These are phyloP conservation scores for Antrodiella citrinella DNA, from an alignment of 768 basidiomycete genomes.

Conservation along the genomic window DNA sequence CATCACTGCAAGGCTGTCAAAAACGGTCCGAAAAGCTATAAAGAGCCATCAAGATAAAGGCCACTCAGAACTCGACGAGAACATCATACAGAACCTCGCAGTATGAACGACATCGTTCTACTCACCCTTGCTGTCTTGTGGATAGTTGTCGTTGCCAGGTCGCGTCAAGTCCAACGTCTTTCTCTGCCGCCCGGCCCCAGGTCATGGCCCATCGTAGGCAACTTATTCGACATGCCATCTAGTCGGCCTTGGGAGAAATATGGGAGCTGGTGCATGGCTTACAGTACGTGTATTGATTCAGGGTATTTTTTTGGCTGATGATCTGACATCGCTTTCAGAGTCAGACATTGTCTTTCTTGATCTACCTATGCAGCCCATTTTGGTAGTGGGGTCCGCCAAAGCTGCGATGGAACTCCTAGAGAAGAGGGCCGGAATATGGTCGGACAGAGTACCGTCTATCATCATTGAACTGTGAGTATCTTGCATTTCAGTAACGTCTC, in stretches of 20 bases:
- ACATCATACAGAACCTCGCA: too few relatives aligned
- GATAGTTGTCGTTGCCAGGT: too few relatives aligned
- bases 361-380: constrained; percentile 37
- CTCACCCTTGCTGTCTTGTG: too few relatives aligned
- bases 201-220: constrained; percentile 16
- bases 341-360: constrained; percentile 35
- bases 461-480: constrained; percentile 24
- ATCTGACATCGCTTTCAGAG: constrained; percentile 21
- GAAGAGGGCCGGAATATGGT: constrained; percentile 36
- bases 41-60: too few relatives aligned
- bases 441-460: constrained; percentile 32
- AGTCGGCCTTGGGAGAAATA: constrained; percentile 10
- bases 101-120: too few relatives aligned
- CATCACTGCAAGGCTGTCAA: too few relatives aligned
- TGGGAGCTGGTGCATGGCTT: constrained; percentile 6
- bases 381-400: constrained; percentile 36
- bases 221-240: constrained; percentile 14
- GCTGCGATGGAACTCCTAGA: constrained; percentile 38
- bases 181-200: constrained; percentile 20
- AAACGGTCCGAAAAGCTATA: too few relatives aligned
- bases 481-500: background rate
- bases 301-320: background rate
- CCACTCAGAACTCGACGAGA: too few relatives aligned
- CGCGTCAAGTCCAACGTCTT: too few relatives aligned
- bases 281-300: background rate